A percentile compares a stretch with the other conserved stretches of the same genome.
phyloP scores from a whole-genome alignment of 495 filamentous ascomycete species.

The Lophiostoma macrostomum region DNA sequence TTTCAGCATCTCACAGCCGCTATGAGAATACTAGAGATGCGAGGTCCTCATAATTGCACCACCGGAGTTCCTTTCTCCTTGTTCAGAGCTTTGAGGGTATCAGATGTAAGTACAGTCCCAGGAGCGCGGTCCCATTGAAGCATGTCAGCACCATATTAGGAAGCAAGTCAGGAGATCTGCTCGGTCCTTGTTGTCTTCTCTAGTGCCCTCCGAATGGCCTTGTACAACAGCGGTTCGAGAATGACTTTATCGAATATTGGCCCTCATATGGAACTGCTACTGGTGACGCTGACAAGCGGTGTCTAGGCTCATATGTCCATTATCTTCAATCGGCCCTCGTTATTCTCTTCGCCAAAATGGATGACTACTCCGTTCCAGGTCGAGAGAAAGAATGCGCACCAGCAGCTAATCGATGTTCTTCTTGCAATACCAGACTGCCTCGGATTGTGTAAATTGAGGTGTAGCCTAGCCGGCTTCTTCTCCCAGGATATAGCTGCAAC shows the following conservation, averaged over 20 bases:
- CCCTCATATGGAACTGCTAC: background rate
- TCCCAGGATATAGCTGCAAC: background rate
- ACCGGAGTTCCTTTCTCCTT: constrained; percentile 3
- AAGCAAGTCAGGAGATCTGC: no score
- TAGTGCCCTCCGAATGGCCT: no score
- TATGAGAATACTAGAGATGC: constrained; percentile 15
- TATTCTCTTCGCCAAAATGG: constrained; percentile 21
- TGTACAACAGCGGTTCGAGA: no score
- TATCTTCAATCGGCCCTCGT: constrained; percentile 18
- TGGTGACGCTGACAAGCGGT: background rate
- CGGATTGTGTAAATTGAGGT: background rate
- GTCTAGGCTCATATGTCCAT: constrained; percentile 14
- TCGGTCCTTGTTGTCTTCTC: no score
- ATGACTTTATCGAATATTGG: no score
- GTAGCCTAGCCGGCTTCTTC: constrained; percentile 16
- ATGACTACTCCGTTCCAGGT: constrained; percentile 20
- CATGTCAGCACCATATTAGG: no score
- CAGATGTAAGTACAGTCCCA: constrained; percentile 19
- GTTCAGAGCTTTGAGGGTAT: constrained; percentile 20
- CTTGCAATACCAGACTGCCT: constrained; percentile 22
- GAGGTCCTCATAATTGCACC: constrained; percentile 16
- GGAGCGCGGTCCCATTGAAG: no score
- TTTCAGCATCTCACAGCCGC: constrained; percentile 28
- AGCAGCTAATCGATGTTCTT: constrained; percentile 21
- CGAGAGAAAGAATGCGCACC: constrained; percentile 7